A percentile compares a stretch with the other conserved stretches of the same genome.
Evolutionary conservation across 768 basidiomycete genomes (phyloP).

Genomic region (Panellus pusillus): DNA sequence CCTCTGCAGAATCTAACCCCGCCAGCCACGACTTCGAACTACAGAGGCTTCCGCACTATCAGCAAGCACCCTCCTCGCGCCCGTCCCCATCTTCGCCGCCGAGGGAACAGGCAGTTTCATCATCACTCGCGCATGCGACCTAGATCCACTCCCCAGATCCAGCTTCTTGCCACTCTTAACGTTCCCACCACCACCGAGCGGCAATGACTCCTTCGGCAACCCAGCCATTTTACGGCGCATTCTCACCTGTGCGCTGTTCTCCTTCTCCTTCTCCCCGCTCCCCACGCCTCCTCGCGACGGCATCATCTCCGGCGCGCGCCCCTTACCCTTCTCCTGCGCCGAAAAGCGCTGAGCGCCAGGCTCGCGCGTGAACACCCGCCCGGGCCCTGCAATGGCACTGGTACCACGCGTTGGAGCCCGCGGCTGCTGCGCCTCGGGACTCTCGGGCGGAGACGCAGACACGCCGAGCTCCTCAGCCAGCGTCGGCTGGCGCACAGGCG

Average conservation of each 20-base stretch:
- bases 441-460: conserved; percentile 43
- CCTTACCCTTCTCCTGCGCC: conserved; percentile 43
- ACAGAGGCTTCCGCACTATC: conserved; percentile 64
- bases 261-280: conserved; percentile 16
- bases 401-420: conserved; percentile 2
- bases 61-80: conserved; percentile 66
- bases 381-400: conserved; percentile 21
- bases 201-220: conserved; percentile 5
- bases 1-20: conserved; percentile 31
- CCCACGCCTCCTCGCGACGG: background rate
- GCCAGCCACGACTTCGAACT: conserved; percentile 44
- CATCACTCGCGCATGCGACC: conserved; percentile 24
- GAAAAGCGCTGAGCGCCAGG: conserved; percentile 33
- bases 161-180: conserved; percentile 27
- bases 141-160: conserved; percentile 4
- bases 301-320: conserved; percentile 22
- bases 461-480: conserved; percentile 49
- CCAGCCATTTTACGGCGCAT: conserved; percentile 8
- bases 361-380: conserved; percentile 31
- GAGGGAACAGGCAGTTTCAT: conserved; percentile 31
- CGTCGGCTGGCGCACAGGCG: conserved; percentile 30
- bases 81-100: conserved; percentile 26
- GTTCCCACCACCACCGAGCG: conserved; percentile 14
- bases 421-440: conserved; percentile 40
- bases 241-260: conserved; percentile 8